Conservation (phyloP, 495 filamentous ascomycete genomes). For the Neurospora sp. region DNA sequence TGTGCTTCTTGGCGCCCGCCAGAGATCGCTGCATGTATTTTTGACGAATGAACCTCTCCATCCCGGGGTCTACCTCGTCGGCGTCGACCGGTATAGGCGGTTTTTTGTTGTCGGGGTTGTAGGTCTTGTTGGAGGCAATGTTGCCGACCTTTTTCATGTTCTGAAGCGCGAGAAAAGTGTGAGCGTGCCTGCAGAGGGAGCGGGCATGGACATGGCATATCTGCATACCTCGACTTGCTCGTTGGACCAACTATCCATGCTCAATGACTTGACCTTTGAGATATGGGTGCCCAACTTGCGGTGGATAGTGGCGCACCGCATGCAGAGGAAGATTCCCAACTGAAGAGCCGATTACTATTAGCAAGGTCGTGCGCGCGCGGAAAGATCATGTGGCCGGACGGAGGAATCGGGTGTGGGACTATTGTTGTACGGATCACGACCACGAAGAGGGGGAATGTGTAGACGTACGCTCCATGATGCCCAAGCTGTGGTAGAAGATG, state of each 20-base stretch:
- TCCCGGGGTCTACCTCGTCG: conserved; percentile 82
- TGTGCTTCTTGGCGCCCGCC: conserved; percentile 26
- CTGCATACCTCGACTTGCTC: conserved; percentile 85
- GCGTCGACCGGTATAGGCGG: conserved; percentile 75
- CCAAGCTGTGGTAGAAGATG: conserved; percentile 57
- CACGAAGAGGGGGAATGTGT: neutral
- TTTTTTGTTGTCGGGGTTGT: conserved; percentile 73
- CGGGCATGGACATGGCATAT: neutral
- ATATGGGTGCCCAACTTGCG: conserved; percentile 96
- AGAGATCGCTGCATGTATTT: conserved; percentile 65
- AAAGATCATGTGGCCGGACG: neutral
- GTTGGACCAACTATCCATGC: conserved; percentile 91
- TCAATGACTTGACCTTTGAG: conserved; percentile 95
- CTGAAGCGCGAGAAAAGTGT: conserved; percentile 35
- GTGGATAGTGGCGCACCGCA: conserved; percentile 93
- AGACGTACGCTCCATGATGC: conserved; percentile 92
- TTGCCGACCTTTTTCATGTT: conserved; percentile 92
- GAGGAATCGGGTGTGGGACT: neutral
- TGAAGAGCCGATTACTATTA: conserved; percentile 23
- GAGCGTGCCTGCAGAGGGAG: neutral
- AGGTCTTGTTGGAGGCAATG: conserved; percentile 67
- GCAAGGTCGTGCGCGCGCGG: neutral
- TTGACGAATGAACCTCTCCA: conserved; percentile 88
- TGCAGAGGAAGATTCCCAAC: conserved; percentile 94
- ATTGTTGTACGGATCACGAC: neutral